Percentiles rank a stretch among this genome's conserved stretches.
These are phyloP conservation scores for Boletus coccyginus DNA, from an alignment of 768 basidiomycete genomes.

Conservation along the genomic window DNA sequence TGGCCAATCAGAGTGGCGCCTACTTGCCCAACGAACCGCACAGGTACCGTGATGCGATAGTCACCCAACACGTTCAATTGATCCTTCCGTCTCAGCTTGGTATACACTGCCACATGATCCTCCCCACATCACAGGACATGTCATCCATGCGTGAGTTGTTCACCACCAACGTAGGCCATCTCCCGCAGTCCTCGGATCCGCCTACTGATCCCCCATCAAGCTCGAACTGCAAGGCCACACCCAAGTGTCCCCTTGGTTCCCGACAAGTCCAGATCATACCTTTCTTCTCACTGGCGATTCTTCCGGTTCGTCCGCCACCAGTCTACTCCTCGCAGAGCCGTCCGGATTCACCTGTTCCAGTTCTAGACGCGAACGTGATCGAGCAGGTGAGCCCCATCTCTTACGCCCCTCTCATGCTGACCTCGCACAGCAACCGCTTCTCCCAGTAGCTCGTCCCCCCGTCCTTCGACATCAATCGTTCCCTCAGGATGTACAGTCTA, in stretches of 20 bases:
- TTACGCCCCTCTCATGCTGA: conserved; percentile 8
- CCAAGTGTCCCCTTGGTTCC: conserved; percentile 38
- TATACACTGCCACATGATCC: conserved; percentile 59
- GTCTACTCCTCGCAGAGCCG: neutral
- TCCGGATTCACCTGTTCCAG: neutral
- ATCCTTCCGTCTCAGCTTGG: conserved; percentile 39
- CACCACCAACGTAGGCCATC: conserved; percentile 39
- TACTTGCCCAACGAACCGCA: conserved; percentile 42
- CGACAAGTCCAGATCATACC: conserved; percentile 35
- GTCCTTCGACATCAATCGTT: conserved; percentile 30
- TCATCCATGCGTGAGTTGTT: conserved; percentile 46
- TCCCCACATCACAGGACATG: conserved; percentile 47
- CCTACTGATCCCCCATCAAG: conserved; percentile 11
- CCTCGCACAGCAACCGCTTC: neutral
- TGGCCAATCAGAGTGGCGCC: conserved; percentile 39
- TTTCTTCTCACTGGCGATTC: conserved; percentile 46
- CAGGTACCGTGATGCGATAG: conserved; percentile 36
- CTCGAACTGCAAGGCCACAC: conserved; percentile 25
- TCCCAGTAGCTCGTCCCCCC: conserved; percentile 12
- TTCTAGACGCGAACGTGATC: conserved; percentile 10
- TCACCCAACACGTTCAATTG: conserved; percentile 10
- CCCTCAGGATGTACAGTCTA: conserved; percentile 26
- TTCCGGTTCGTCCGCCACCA: conserved; percentile 13
- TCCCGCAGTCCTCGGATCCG: neutral
- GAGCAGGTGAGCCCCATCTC: conserved; percentile 12